Conservation (phyloP, 1,139 yeast species). For the Candida tetrigidarum region DNA sequence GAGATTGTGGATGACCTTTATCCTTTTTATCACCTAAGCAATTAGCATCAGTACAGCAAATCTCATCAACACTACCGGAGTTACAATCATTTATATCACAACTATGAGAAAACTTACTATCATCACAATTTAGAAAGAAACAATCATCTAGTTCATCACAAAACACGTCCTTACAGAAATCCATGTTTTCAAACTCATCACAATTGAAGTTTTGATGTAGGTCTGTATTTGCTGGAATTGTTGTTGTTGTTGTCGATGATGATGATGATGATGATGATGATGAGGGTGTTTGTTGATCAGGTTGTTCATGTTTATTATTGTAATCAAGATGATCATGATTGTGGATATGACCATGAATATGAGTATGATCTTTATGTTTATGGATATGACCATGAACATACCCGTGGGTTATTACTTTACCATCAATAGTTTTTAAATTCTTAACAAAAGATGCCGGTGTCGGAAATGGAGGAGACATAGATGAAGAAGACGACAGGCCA, state of each 20-base stretch:
- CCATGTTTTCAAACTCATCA: slow-evolving; percentile 35
- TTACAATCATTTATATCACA: slow-evolving; percentile 22
- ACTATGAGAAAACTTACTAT: slow-evolving; percentile 9
- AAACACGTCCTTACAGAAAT: slow-evolving; percentile 44
- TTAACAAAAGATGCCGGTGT: slow-evolving; percentile 4
- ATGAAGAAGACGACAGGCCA: background rate
- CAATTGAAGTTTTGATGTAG: slow-evolving; percentile 19
- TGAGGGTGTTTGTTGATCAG: background rate
- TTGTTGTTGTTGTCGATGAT: too few species aligned
- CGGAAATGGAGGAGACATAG: background rate
- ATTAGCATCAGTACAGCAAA: slow-evolving; percentile 23
- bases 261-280: too few species aligned
- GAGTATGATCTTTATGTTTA: slow-evolving; percentile 64
- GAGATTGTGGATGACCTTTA: background rate
- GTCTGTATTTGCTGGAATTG: too few species aligned
- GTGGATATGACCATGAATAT: slow-evolving; percentile 72
- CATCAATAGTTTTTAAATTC: slow-evolving; percentile 8
- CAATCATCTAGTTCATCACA: slow-evolving; percentile 53
- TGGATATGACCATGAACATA: slow-evolving; percentile 73
- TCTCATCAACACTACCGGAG: slow-evolving; percentile 14
- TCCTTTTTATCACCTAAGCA: slow-evolving; percentile 5
- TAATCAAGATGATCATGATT: slow-evolving; percentile 43
- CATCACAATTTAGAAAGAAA: slow-evolving; percentile 39
- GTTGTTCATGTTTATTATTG: background rate
- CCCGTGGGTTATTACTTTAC: slow-evolving; percentile 43